A percentile compares a stretch with the other conserved stretches of the same genome.
Evolutionary conservation across 306 rosid genomes (phyloP).

Genomic region (Trifolium pratense): DNA sequence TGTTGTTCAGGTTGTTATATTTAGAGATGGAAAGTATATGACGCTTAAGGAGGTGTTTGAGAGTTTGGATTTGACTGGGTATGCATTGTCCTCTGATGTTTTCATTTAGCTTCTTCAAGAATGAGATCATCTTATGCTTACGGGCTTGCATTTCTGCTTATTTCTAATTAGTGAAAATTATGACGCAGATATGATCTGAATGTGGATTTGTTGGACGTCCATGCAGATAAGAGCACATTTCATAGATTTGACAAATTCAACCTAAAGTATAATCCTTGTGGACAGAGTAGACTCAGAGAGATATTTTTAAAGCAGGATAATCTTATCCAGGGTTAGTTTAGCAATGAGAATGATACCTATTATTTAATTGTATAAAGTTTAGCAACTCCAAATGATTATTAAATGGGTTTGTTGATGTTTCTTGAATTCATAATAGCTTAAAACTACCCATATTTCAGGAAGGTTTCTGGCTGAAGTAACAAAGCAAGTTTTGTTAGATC

Average conservation of each 20-base stretch:
- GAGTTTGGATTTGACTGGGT: constrained; percentile 94
- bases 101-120: constrained; percentile 20
- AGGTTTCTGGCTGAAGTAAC: constrained; percentile 88
- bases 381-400: constrained; percentile 33
- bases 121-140: background rate
- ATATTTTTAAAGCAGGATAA: constrained; percentile 94
- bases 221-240: constrained; percentile 93
- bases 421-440: constrained; percentile 33
- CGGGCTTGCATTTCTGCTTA: constrained; percentile 18
- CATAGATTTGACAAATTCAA: constrained; percentile 96
- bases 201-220: constrained; percentile 90
- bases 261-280: constrained; percentile 93
- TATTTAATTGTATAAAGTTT: constrained; percentile 23
- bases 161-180: constrained; percentile 42
- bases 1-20: too few species aligned
- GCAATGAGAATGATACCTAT: constrained; percentile 22
- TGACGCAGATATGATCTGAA: constrained; percentile 69
- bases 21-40: constrained; percentile 92
- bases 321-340: constrained; percentile 84
- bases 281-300: constrained; percentile 94
- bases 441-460: constrained; percentile 56
- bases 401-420: constrained; percentile 31
- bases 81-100: constrained; percentile 31
- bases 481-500: constrained; percentile 77
- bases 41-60: constrained; percentile 89